phyloP scores from a whole-genome alignment of 2,329 filamentous ascomycete genomes.

The Teratosphaeria nubilosa region DNA sequence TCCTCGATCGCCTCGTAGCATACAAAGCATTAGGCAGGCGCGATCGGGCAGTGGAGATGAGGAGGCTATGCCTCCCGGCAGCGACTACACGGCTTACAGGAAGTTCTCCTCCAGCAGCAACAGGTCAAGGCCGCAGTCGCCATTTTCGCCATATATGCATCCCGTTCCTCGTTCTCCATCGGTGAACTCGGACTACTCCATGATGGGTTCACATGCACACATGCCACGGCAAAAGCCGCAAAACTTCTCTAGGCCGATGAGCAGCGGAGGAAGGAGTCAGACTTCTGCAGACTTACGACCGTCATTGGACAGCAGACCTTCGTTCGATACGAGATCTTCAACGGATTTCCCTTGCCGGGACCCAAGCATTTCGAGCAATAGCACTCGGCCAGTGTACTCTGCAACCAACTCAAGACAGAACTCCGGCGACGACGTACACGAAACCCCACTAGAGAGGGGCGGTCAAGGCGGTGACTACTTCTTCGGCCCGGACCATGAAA shows the following conservation, averaged over 20 bases:
- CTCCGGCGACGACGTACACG: conserved; percentile 24
- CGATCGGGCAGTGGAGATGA: conserved; percentile 51
- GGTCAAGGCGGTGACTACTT: conserved; percentile 6
- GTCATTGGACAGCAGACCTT: conserved; percentile 23
- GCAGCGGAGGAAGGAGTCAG: conserved; percentile 46
- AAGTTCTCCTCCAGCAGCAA: conserved; percentile 68
- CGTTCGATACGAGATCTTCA: conserved; percentile 12
- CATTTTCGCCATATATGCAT: conserved; percentile 52
- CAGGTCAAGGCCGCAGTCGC: conserved; percentile 50
- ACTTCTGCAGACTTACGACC: neutral
- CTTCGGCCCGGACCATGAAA: conserved; percentile 14
- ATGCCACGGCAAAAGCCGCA: conserved; percentile 40
- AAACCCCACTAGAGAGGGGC: neutral
- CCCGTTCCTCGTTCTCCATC: conserved; percentile 71
- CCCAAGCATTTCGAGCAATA: conserved; percentile 17
- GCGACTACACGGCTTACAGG: conserved; percentile 54
- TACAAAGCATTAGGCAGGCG: conserved; percentile 38
- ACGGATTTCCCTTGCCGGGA: conserved; percentile 16
- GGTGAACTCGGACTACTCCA: conserved; percentile 69
- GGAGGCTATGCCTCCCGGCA: conserved; percentile 47
- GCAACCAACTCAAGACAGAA: conserved; percentile 26
- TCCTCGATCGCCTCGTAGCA: conserved; percentile 30
- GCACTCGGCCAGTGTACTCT: conserved; percentile 14
- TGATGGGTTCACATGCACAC: conserved; percentile 33
- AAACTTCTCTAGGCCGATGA: conserved; percentile 91